These are phyloP conservation scores for Phytophthora crassamura DNA, from an alignment of 352 stramenopile species.

Conservation along the genomic window DNA sequence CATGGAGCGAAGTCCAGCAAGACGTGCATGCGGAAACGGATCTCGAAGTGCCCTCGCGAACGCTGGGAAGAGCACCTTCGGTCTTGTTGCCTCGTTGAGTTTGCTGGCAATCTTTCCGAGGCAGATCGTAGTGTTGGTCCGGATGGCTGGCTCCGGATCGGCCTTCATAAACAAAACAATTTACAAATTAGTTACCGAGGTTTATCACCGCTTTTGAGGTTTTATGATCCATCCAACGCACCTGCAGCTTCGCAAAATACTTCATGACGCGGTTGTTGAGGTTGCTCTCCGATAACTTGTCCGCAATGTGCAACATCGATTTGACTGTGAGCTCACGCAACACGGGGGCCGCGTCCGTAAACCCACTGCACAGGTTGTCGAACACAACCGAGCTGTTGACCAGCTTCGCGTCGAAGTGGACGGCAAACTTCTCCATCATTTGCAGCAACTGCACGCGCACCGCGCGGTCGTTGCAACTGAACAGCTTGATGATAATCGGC, in stretches of 20 bases:
- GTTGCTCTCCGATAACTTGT: slow-evolving; percentile 91
- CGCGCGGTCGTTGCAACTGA: slow-evolving; percentile 92
- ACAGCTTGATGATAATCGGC: slow-evolving; percentile 90
- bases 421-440: slow-evolving; percentile 91
- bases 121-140: slow-evolving; percentile 94
- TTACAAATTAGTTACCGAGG: no score
- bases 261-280: slow-evolving; percentile 94
- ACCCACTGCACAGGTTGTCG: slow-evolving; percentile 92
- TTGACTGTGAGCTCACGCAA: slow-evolving; percentile 93
- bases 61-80: slow-evolving; percentile 90
- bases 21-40: slow-evolving; percentile 88
- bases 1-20: slow-evolving; percentile 85
- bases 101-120: slow-evolving; percentile 89
- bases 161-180: slow-evolving; percentile 41
- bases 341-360: slow-evolving; percentile 88
- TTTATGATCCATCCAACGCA: slow-evolving; percentile 28
- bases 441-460: slow-evolving; percentile 91
- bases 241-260: slow-evolving; percentile 92
- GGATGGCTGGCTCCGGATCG: slow-evolving; percentile 91
- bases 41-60: slow-evolving; percentile 88
- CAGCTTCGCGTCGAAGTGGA: slow-evolving; percentile 91
- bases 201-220: neutral
- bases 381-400: slow-evolving; percentile 92
- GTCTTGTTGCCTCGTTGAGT: slow-evolving; percentile 85
- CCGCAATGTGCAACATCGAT: slow-evolving; percentile 91